These are phyloP conservation scores for Xerocomus spinulosus DNA, from an alignment of 768 basidiomycete genomes.

Conservation along the genomic window DNA sequence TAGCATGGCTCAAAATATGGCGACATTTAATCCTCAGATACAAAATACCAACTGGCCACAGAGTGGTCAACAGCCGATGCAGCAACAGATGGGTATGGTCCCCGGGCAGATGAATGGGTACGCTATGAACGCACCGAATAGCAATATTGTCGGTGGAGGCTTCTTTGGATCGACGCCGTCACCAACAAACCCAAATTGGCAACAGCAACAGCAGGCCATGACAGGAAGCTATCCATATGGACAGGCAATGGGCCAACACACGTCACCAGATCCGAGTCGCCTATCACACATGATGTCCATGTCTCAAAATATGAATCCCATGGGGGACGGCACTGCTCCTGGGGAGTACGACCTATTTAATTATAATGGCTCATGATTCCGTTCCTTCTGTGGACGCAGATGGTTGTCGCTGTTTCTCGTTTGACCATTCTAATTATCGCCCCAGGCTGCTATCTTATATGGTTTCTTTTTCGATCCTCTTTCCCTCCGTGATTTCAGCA, in stretches of 20 bases:
- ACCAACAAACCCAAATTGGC: slow-evolving; percentile 27
- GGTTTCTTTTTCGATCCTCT: slow-evolving; percentile 2
- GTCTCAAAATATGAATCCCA: slow-evolving; percentile 41
- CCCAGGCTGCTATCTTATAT: slow-evolving; percentile 24
- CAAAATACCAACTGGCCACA: slow-evolving; percentile 45
- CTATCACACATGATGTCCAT: slow-evolving; percentile 49
- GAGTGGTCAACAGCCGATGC: slow-evolving; percentile 52
- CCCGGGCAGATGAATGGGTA: slow-evolving; percentile 34
- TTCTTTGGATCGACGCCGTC: slow-evolving; percentile 26
- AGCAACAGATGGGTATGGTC: slow-evolving; percentile 35
- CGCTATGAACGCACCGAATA: slow-evolving; percentile 36
- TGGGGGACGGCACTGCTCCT: slow-evolving; percentile 36
- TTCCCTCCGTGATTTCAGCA: slow-evolving; percentile 5
- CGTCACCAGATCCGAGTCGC: slow-evolving; percentile 30
- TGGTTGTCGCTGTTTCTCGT: slow-evolving; percentile 15
- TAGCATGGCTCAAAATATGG: slow-evolving; percentile 26
- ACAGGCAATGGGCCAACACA: slow-evolving; percentile 23
- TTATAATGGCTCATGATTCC: slow-evolving; percentile 44
- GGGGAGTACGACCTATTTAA: slow-evolving; percentile 58
- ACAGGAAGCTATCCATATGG: slow-evolving; percentile 28
- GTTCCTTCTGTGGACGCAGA: slow-evolving; percentile 10
- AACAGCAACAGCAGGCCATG: slow-evolving; percentile 26
- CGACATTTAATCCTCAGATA: slow-evolving; percentile 31
- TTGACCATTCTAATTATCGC: slow-evolving; percentile 22
- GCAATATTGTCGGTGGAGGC: slow-evolving; percentile 20